A percentile compares a stretch with the other conserved stretches of the same genome.
Conservation (phyloP, 345 rosid genomes). For the Erucastrum elatum region DNA sequence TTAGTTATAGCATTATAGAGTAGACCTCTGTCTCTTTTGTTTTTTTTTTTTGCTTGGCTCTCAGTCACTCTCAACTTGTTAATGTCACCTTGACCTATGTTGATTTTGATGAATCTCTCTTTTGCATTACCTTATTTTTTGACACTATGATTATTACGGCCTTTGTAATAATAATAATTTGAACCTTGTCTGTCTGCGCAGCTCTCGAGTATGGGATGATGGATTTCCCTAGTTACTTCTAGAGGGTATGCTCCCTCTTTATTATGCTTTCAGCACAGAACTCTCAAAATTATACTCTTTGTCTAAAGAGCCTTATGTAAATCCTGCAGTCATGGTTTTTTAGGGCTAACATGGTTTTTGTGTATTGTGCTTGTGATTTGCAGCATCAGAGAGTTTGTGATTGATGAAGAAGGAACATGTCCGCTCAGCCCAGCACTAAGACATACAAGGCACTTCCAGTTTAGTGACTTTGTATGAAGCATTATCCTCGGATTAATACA, state of each 20-base stretch:
- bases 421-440: background rate
- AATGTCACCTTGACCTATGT: background rate
- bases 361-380: background rate
- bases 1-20: background rate
- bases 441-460: too few relatives aligned
- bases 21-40: background rate
- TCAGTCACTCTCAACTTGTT: background rate
- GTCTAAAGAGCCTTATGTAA: background rate
- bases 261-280: background rate
- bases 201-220: constrained; percentile 39
- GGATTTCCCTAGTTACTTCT: constrained; percentile 38
- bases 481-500: too few relatives aligned
- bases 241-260: constrained; percentile 15
- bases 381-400: constrained; percentile 24
- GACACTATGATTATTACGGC: background rate
- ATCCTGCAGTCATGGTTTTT: background rate
- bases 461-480: too few relatives aligned
- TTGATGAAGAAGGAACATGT: constrained; percentile 15
- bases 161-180: background rate
- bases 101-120: constrained; percentile 4
- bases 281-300: background rate
- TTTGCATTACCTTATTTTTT: constrained; percentile 2
- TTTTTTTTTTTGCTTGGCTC: background rate
- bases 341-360: background rate
- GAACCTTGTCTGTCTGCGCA: constrained; percentile 27